Evolutionary conservation across 176 grass and related monocot genomes (phyloP).

Genomic region (Musa schizocarpa): DNA sequence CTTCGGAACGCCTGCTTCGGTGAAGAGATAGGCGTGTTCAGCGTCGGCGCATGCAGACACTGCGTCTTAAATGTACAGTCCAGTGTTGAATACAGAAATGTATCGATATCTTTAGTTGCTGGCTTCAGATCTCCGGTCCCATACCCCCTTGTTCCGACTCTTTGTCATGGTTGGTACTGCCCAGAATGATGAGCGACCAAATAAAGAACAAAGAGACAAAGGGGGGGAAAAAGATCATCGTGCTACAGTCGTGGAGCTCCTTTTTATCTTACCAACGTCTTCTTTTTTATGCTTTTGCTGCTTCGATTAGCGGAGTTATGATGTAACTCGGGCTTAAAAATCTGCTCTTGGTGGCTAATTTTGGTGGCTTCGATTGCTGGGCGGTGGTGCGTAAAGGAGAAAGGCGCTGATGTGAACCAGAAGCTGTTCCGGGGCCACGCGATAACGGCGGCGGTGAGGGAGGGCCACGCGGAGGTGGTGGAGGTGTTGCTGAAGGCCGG

Average conservation of each 20-base stretch:
- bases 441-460: constrained; percentile 63
- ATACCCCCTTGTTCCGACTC: not conserved
- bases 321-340: not conserved
- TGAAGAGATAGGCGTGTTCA: not conserved
- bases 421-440: constrained; percentile 73
- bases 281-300: not conserved
- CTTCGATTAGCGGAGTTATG: not conserved
- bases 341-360: not conserved
- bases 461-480: constrained; percentile 63
- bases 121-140: no score
- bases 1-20: not conserved
- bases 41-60: not conserved
- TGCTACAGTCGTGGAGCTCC: not conserved
- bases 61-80: not conserved
- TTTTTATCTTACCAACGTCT: not conserved
- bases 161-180: not conserved
- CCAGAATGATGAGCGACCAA: not conserved
- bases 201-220: not conserved
- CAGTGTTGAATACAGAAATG: no score
- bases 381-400: constrained; percentile 35
- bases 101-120: no score
- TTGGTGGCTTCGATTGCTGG: not conserved
- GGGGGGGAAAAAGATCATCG: not conserved
- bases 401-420: constrained; percentile 84
- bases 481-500: constrained; percentile 64